Conservation (phyloP, 2,329 filamentous ascomycete species). For the Paecilomyces formosus region DNA sequence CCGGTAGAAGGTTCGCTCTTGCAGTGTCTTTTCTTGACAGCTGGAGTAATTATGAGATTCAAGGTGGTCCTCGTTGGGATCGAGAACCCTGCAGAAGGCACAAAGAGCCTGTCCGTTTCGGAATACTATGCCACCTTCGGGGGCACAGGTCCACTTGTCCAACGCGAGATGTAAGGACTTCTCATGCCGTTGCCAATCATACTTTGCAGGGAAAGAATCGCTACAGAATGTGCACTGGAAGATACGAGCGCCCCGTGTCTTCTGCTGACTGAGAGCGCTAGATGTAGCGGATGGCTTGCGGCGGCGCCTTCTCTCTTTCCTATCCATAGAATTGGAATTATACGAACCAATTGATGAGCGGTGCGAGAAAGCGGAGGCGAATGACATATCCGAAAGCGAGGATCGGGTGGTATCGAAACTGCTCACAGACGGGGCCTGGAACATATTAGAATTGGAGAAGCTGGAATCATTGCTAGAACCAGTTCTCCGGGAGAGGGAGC, state of each 20-base stretch:
- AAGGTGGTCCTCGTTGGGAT: conserved; percentile 50
- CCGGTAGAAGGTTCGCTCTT: conserved; percentile 55
- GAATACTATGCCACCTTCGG: conserved; percentile 46
- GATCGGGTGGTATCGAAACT: conserved; percentile 47
- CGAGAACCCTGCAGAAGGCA: conserved; percentile 50
- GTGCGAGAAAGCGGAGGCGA: conserved; percentile 50
- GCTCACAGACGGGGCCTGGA: conserved; percentile 46
- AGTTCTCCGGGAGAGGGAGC: conserved; percentile 28
- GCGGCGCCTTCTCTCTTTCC: conserved; percentile 52
- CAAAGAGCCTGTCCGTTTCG: conserved; percentile 47
- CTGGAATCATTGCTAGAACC: conserved; percentile 47
- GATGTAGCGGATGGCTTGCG: conserved; percentile 40
- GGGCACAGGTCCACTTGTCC: conserved; percentile 55
- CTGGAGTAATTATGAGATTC: conserved; percentile 52
- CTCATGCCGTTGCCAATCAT: conserved; percentile 54
- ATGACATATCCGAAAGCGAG: conserved; percentile 49
- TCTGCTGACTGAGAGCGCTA: conserved; percentile 32
- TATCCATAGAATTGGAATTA: conserved; percentile 51
- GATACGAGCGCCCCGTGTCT: conserved; percentile 36
- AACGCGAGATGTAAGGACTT: conserved; percentile 51
- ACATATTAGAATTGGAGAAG: conserved; percentile 39
- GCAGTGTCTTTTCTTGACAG: conserved; percentile 53
- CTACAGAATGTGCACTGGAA: conserved; percentile 54
- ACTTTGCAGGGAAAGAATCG: conserved; percentile 50
- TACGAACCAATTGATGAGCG: conserved; percentile 49